A percentile compares a stretch with the other conserved stretches of the same genome.
Conservation (phyloP, 2,329 filamentous ascomycete genomes). For the Claviceps fusiformis region DNA sequence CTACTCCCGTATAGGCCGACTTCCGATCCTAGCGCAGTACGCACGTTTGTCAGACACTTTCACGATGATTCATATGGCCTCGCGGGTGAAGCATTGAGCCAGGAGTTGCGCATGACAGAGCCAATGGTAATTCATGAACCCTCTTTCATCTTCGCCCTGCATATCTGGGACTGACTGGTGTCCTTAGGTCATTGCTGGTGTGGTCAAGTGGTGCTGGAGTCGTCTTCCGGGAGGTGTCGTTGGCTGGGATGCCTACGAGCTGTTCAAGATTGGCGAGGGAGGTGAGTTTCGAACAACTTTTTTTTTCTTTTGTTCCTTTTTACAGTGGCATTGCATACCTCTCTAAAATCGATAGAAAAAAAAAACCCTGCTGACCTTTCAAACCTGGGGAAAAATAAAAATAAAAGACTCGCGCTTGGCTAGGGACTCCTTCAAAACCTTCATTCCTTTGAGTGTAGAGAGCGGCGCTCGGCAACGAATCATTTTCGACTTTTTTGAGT, state of each 20-base stretch:
- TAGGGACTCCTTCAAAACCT: constrained; percentile 86
- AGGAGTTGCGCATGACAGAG: constrained; percentile 85
- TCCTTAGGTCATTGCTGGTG: constrained; percentile 71
- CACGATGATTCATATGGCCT: constrained; percentile 58
- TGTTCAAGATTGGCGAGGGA: constrained; percentile 88
- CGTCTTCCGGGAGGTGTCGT: constrained; percentile 82
- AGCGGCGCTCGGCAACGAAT: constrained; percentile 75
- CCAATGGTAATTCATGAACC: constrained; percentile 58
- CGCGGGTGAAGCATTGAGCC: constrained; percentile 56
- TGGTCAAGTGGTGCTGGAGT: constrained; percentile 98
- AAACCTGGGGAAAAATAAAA: not conserved
- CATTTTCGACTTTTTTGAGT: constrained; percentile 92
- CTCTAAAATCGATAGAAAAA: too few relatives aligned
- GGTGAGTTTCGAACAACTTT: constrained; percentile 36
- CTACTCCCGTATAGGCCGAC: constrained; percentile 88
- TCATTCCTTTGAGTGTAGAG: constrained; percentile 87
- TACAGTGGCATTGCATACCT: too few relatives aligned
- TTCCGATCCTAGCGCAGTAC: constrained; percentile 80
- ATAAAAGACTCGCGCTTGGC: constrained; percentile 74
- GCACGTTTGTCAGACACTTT: constrained; percentile 85
- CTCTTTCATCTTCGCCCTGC: not conserved
- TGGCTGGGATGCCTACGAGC: constrained; percentile 92
- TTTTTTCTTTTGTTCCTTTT: too few relatives aligned
- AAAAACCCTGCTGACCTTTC: too few relatives aligned
- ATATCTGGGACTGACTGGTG: not conserved